Conservation (phyloP, 768 basidiomycete genomes). For the Xerocomellus dryophilus region DNA sequence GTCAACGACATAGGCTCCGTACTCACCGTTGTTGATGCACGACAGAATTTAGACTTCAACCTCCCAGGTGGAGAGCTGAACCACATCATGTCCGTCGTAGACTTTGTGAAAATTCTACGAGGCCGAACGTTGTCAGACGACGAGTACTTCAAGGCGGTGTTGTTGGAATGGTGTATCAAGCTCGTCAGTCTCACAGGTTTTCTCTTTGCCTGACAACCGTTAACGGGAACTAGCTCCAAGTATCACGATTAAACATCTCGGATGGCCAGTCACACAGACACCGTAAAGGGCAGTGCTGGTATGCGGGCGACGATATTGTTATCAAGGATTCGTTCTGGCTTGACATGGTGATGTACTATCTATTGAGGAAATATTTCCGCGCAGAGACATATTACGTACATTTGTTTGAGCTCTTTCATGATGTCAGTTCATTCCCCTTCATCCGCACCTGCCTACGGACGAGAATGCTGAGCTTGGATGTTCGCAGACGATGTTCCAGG, state of each 20-base stretch:
- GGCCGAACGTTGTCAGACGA: background rate
- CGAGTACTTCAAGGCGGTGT: background rate
- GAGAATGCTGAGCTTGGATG: background rate
- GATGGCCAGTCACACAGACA: background rate
- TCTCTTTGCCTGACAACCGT: background rate
- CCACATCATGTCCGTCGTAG: background rate
- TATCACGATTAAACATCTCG: background rate
- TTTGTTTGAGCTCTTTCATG: slow-evolving; percentile 1
- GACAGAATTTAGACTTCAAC: background rate
- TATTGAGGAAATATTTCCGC: background rate
- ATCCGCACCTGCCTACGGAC: no score
- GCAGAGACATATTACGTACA: background rate
- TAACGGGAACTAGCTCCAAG: background rate
- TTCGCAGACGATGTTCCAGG: slow-evolving; percentile 1
- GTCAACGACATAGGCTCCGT: no score
- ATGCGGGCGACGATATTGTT: background rate
- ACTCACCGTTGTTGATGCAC: no score
- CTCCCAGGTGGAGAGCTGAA: background rate
- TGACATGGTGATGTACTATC: background rate
- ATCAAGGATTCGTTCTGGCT: slow-evolving; percentile 1
- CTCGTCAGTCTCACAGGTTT: background rate
- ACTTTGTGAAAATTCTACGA: background rate
- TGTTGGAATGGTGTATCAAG: background rate
- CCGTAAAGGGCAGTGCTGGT: background rate
- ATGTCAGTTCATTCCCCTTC: background rate